Base-by-base conservation (phyloP, 2,329 filamentous ascomycete genomes). In the Monosporascus sp. region DNA sequence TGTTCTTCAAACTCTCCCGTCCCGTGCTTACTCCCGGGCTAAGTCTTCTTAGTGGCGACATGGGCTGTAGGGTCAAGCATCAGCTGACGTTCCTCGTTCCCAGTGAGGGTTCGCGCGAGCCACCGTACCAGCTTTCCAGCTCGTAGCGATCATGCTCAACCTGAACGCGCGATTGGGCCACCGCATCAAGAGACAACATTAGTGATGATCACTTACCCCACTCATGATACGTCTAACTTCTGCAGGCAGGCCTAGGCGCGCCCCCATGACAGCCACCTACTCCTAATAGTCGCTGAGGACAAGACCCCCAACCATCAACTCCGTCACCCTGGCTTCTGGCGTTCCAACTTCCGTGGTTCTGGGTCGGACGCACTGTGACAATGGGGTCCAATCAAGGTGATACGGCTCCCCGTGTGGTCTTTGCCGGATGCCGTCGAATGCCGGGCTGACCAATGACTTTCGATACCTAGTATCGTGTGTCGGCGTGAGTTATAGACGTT, bases 361-460 rank as follows among this genome's bases (percentile, higher is more conserved):
- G 64, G 64, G 58, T 58, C 63, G 55, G 58, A 60, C 63, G 61
- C 64, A 65, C 63, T 65, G 64, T 66, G 62, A 60, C 58, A 48
- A 54, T 55, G 49, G 24, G 55, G 52, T 52, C 55, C 56, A 60
- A 54, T 48, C 47, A 58, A 52, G 47, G 55, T 51, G 51, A 52
- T 58, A 60, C 54, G 58, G 52, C 52, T 55, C 57, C 55, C 38
- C 57, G 52, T 48, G 55, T 50, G 58, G 54, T 54, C 52, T 47
- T 44, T 35, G 20, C 20, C 43, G 35, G 48, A 48, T 57, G 52
- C 56, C 51, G 54, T 51, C 43, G 38, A 51, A 31, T 46, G 43
- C 43, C 43, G 43, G 11, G 14, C 43, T 27, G 22, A 24, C 43
- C 24, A 46, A 46, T 46, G 22, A 11, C 43, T 20, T 17, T 14